Conservation (phyloP, 2,329 filamentous ascomycete genomes). For the Botrytis galanthina region DNA sequence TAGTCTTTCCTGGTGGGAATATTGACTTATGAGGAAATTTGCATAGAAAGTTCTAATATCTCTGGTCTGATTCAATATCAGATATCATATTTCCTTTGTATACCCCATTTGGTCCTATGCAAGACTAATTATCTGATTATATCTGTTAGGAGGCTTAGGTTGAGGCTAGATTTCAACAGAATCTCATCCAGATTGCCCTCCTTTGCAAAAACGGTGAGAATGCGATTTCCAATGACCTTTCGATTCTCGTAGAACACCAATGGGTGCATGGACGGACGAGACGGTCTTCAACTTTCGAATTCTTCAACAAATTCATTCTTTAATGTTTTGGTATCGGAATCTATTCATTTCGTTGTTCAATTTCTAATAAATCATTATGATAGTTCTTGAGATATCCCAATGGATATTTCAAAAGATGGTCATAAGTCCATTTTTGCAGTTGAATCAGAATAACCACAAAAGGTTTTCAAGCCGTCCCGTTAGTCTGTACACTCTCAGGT, state of each 20-base stretch:
- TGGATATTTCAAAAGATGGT: not conserved
- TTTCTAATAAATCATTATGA: not conserved
- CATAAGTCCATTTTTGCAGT: not conserved
- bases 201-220: not conserved
- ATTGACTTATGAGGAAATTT: not conserved
- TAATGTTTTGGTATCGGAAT: not conserved
- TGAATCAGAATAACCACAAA: too few relatives aligned
- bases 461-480: not conserved
- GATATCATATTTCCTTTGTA: not conserved
- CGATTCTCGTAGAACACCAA: not conserved
- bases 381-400: not conserved
- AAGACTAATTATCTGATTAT: not conserved
- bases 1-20: not conserved
- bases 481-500: not conserved
- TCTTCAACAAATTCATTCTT: not conserved
- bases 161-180: not conserved
- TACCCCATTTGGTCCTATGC: not conserved
- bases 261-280: not conserved
- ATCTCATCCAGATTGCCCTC: not conserved
- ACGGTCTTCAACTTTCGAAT: not conserved
- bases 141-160: not conserved
- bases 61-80: not conserved
- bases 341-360: not conserved
- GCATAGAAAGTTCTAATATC: not conserved
- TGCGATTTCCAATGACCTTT: not conserved